A percentile compares a stretch with the other conserved stretches of the same genome.
Conservation (phyloP, 208 protist species). For the Trypanosoma lewisi region DNA sequence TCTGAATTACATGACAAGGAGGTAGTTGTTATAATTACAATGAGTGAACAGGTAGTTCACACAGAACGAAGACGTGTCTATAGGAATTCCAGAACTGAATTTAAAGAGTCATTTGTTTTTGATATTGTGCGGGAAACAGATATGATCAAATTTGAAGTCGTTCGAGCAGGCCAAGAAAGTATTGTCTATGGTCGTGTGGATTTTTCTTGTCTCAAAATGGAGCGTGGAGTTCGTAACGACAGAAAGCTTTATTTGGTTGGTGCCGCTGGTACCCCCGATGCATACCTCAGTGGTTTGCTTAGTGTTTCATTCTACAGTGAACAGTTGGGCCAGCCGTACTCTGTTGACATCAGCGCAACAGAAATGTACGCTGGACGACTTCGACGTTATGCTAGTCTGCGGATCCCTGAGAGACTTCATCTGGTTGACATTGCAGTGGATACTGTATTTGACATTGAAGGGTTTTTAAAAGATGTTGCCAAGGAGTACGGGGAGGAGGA, state of each 20-base stretch:
- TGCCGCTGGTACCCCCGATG: constrained; percentile 52
- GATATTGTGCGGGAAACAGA: constrained; percentile 83
- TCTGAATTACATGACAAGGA: constrained; percentile 45
- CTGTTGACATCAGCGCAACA: constrained; percentile 46
- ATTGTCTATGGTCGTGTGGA: constrained; percentile 76
- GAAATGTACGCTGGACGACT: constrained; percentile 63
- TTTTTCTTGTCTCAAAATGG: constrained; percentile 76
- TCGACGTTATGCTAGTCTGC: constrained; percentile 56
- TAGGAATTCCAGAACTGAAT: constrained; percentile 41
- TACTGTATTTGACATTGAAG: constrained; percentile 84
- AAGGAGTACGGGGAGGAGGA: constrained; percentile 65
- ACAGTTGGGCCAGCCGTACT: constrained; percentile 64
- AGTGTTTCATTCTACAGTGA: constrained; percentile 59
- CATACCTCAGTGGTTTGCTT: constrained; percentile 79
- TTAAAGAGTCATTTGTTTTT: constrained; percentile 67
- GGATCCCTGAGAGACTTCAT: constrained; percentile 68
- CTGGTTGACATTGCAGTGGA: constrained; percentile 66
- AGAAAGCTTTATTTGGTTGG: constrained; percentile 67
- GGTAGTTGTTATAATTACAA: constrained; percentile 61
- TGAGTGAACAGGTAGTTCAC: constrained; percentile 48
- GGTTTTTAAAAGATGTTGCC: constrained; percentile 69
- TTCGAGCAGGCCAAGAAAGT: constrained; percentile 34
- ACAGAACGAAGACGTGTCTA: constrained; percentile 43
- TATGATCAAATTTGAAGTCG: constrained; percentile 73
- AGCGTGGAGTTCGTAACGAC: constrained; percentile 54